These are phyloP conservation scores for Austroboletus eburneus DNA, from an alignment of 768 basidiomycete species.

Conservation along the genomic window DNA sequence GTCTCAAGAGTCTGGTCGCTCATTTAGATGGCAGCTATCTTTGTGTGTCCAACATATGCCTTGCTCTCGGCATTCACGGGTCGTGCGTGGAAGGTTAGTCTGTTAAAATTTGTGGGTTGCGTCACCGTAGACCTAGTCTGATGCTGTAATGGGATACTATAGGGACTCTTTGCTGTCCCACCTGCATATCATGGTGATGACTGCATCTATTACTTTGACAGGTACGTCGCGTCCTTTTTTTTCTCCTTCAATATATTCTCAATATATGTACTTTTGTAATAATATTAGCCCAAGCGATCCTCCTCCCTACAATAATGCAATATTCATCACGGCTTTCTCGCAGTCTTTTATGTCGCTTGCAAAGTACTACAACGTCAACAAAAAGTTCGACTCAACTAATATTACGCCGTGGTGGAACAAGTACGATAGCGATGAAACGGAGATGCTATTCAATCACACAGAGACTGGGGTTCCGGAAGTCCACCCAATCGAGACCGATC, in stretches of 20 bases:
- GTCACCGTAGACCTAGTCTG: background rate
- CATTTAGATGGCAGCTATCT: slow-evolving; percentile 23
- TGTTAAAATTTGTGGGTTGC: slow-evolving; percentile 16
- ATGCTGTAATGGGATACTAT: no score
- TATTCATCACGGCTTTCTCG: slow-evolving; percentile 27
- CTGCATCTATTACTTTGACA: slow-evolving; percentile 38
- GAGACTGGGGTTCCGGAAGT: slow-evolving; percentile 3
- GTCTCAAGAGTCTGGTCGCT: no score
- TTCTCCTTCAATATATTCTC: background rate
- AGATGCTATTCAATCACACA: slow-evolving; percentile 17
- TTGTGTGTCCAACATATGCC: slow-evolving; percentile 35
- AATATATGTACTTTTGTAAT: background rate
- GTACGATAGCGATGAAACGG: slow-evolving; percentile 1
- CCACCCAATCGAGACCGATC: slow-evolving; percentile 2
- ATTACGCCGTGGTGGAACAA: slow-evolving; percentile 15
- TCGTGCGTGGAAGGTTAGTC: slow-evolving; percentile 32
- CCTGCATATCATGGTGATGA: slow-evolving; percentile 33
- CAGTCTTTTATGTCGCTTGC: slow-evolving; percentile 24
- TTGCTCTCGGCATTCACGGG: slow-evolving; percentile 29
- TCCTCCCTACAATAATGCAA: slow-evolving; percentile 22
- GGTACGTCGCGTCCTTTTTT: background rate
- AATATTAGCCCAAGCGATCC: background rate
- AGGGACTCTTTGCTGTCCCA: slow-evolving; percentile 32
- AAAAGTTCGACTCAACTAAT: slow-evolving; percentile 10
- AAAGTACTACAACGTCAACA: slow-evolving; percentile 21